phyloP scores from a whole-genome alignment of 2,329 filamentous ascomycete genomes.

The Coniochaeta sp. region DNA sequence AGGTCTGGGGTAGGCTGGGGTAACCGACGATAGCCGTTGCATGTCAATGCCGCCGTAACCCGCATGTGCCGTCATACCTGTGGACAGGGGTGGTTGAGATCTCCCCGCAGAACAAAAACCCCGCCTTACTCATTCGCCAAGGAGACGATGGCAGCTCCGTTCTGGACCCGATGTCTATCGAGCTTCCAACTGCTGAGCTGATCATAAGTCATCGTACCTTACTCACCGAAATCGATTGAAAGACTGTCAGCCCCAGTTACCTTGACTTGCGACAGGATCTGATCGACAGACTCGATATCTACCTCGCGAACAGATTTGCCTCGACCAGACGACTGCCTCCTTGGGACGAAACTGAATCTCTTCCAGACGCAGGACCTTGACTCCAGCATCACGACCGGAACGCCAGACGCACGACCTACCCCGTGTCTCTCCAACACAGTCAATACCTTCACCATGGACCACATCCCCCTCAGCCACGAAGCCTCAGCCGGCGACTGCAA shows the following conservation, averaged over 20 bases:
- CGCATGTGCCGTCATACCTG: not conserved
- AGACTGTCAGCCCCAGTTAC: too few relatives aligned
- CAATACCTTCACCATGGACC: conserved; percentile 36
- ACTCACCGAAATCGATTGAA: too few relatives aligned
- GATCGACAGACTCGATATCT: too few relatives aligned
- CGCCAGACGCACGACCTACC: too few relatives aligned
- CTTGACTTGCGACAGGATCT: too few relatives aligned
- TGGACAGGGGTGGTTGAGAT: not conserved
- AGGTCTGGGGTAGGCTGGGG: not conserved
- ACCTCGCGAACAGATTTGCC: too few relatives aligned
- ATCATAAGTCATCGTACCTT: too few relatives aligned
- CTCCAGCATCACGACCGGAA: too few relatives aligned
- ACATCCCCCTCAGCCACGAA: conserved; percentile 68
- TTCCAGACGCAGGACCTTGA: too few relatives aligned
- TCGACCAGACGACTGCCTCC: too few relatives aligned
- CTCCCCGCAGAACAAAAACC: not conserved
- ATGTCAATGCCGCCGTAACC: not conserved
- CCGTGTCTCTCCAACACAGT: not conserved
- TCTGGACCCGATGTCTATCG: too few relatives aligned
- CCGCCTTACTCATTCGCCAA: not conserved
- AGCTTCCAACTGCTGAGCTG: not conserved
- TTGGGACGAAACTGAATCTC: too few relatives aligned
- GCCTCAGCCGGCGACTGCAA: conserved; percentile 67
- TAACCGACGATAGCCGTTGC: not conserved
- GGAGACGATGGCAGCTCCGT: not conserved